phyloP scores from a whole-genome alignment of 2,329 filamentous ascomycete species.

The Aureobasidium sp. region DNA sequence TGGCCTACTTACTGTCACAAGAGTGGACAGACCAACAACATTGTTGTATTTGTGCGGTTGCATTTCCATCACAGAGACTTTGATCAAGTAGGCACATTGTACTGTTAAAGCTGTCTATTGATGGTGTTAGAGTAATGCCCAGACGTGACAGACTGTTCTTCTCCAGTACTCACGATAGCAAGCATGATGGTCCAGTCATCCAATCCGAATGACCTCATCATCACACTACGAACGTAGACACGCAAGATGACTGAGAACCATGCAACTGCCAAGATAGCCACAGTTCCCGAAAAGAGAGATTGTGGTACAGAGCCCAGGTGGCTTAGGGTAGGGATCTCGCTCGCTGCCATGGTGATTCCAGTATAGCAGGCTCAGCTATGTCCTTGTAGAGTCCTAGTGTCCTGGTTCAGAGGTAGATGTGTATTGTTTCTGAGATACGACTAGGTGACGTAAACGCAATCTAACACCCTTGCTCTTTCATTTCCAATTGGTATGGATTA shows the following conservation, averaged over 20 bases:
- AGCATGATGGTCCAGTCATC: constrained; percentile 10
- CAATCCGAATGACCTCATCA: constrained; percentile 10
- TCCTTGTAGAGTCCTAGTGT: neutral
- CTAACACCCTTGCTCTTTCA: neutral
- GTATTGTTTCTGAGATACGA: neutral
- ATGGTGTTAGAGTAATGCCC: neutral
- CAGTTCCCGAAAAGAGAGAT: neutral
- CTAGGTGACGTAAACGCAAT: neutral
- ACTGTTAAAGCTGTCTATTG: neutral
- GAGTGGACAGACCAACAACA: neutral
- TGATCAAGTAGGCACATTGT: constrained; percentile 7
- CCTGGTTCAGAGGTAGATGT: neutral
- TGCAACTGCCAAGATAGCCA: constrained; percentile 11
- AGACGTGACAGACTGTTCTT: too few relatives aligned
- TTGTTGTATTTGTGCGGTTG: constrained; percentile 8
- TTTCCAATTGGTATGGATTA: neutral
- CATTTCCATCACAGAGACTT: neutral
- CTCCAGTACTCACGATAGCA: neutral
- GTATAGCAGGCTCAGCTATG: neutral
- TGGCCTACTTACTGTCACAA: neutral
- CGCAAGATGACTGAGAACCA: constrained; percentile 11
- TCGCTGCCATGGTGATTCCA: neutral
- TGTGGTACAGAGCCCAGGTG: neutral
- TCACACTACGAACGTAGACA: constrained; percentile 12
- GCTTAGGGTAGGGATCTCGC: neutral